Base-by-base conservation (phyloP, 441 rosid species). In the Melastoma candidum region DNA sequence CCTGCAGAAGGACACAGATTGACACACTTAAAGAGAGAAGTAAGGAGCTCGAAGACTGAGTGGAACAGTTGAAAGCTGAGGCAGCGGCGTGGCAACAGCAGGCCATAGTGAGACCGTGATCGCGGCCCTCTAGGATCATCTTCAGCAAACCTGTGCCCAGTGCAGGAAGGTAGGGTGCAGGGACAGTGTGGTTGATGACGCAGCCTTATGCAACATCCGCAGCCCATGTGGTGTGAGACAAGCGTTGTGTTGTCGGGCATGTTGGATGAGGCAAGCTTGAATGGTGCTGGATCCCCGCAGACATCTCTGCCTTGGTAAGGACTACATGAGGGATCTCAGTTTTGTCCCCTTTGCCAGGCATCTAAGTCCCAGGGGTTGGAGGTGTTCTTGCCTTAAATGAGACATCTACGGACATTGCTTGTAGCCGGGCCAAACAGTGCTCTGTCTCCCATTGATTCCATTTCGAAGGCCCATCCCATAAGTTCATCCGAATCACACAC, bases 261-360 rank as follows among this genome's bases (percentile, higher is more conserved):
- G 98, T 74, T 61, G 84, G 61, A 85, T 73, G 44, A 78, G 77
- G 11, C 77, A 80, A 53, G 84, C 72, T 11, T 73, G 83, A 66
- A 87, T 90, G 93, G 85, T 90, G 69, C 77, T 87, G 73, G 65
- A 84, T 58, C 98, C 96, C 2, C 87, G 98, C 76, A 82, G 83
- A 85, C 98, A 90, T 80, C 85, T 90, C 64, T 90, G 95, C 66
- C 64, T 85, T 48, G 87, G 98, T 80, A 90, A 85, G 71, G 85
- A 75, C 59, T 90, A 96, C 56, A 95, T 78, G 72, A 80, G 82
- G 60, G 85, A 77, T 83, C 76, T 87, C 60, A 83, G 84, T 60
- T 77, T 76, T 59, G 98, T 56, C 98, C 96, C 25, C 46, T 90
- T 57, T 90, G 96, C 72, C 85, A 77, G 57, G 76, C 84, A 5